Percentiles rank a stretch among this genome's conserved stretches.
Evolutionary conservation across 2,329 filamentous ascomycete species (phyloP).

Genomic region (Ophiocordyceps camponoti-rufipedis): DNA sequence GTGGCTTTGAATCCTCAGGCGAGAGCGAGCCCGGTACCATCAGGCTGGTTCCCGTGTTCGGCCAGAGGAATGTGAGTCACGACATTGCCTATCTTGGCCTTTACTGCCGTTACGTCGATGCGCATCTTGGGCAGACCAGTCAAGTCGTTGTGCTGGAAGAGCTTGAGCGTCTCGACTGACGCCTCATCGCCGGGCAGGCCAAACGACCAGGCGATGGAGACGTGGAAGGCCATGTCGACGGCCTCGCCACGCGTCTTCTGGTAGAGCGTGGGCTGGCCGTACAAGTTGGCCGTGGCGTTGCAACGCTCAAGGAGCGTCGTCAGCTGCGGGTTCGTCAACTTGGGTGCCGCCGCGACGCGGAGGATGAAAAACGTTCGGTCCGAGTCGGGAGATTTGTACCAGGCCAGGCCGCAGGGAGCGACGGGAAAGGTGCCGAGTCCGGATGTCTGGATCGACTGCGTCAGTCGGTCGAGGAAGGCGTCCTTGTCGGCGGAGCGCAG

Average conservation of each 20-base stretch:
- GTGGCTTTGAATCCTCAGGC: background rate
- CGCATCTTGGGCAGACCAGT: slow-evolving; percentile 19
- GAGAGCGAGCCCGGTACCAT: background rate
- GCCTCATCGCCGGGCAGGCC: slow-evolving; percentile 26
- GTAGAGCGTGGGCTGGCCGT: slow-evolving; percentile 58
- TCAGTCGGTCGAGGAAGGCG: slow-evolving; percentile 41
- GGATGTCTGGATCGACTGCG: slow-evolving; percentile 16
- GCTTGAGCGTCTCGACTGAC: slow-evolving; percentile 8
- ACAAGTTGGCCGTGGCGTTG: slow-evolving; percentile 41
- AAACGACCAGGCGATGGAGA: slow-evolving; percentile 79
- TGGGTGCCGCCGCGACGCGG: slow-evolving; percentile 26
- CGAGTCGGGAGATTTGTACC: slow-evolving; percentile 35
- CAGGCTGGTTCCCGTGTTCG: slow-evolving; percentile 1
- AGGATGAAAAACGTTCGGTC: slow-evolving; percentile 75
- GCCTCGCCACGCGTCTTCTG: slow-evolving; percentile 9
- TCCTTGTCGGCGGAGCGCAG: slow-evolving; percentile 57
- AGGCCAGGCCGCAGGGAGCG: slow-evolving; percentile 20
- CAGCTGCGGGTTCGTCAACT: slow-evolving; percentile 31
- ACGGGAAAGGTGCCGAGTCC: slow-evolving; percentile 18
- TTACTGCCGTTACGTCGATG: slow-evolving; percentile 42
- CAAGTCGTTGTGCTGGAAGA: slow-evolving; percentile 9
- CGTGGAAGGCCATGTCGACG: slow-evolving; percentile 45
- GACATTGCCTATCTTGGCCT: slow-evolving; percentile 58
- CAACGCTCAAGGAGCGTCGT: slow-evolving; percentile 44
- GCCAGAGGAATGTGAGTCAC: slow-evolving; percentile 32